Evolutionary conservation across 306 rosid species (phyloP).

Genomic region (Cucumis melo): DNA sequence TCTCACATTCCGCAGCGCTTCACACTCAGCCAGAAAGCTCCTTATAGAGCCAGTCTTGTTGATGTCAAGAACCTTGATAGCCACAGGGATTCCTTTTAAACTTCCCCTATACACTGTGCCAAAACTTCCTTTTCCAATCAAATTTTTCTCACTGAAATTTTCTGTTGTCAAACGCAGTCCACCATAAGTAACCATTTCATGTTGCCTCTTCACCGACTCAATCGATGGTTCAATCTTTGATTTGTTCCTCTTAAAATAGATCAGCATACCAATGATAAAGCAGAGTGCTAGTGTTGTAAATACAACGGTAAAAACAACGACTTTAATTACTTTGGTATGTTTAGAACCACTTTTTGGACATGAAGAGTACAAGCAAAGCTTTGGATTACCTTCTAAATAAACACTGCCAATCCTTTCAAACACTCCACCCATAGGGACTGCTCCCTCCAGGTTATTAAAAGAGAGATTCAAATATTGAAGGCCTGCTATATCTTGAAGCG

Average conservation of each 20-base stretch:
- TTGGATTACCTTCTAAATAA: too few species aligned
- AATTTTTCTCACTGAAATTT: conserved; percentile 13
- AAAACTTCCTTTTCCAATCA: conserved; percentile 50
- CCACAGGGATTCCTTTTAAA: conserved; percentile 22
- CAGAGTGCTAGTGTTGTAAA: conserved; percentile 8
- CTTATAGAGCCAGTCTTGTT: conserved; percentile 23
- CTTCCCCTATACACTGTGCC: conserved; percentile 52
- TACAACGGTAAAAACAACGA: too few species aligned
- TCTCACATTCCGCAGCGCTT: conserved; percentile 40
- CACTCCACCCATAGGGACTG: too few species aligned
- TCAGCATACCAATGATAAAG: too few species aligned
- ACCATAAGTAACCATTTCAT: conserved; percentile 37
- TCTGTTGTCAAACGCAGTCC: conserved; percentile 46
- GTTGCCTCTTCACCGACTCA: conserved; percentile 13
- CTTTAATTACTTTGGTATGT: too few species aligned
- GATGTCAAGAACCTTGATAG: conserved; percentile 53
- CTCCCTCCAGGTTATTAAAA: too few species aligned
- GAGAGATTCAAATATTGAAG: too few species aligned
- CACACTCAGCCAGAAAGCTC: conserved; percentile 69
- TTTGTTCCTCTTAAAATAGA: too few species aligned
- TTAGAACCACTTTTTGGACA: too few species aligned
- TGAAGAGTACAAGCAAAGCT: too few species aligned
- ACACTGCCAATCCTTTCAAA: too few species aligned
- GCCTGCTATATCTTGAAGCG: too few species aligned
- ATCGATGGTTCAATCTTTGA: neutral